Percentiles rank a stretch among this genome's conserved stretches.
These are phyloP conservation scores for Neopestalotiopsis sp. DNA, from an alignment of 2,329 filamentous ascomycete species.

Conservation along the genomic window DNA sequence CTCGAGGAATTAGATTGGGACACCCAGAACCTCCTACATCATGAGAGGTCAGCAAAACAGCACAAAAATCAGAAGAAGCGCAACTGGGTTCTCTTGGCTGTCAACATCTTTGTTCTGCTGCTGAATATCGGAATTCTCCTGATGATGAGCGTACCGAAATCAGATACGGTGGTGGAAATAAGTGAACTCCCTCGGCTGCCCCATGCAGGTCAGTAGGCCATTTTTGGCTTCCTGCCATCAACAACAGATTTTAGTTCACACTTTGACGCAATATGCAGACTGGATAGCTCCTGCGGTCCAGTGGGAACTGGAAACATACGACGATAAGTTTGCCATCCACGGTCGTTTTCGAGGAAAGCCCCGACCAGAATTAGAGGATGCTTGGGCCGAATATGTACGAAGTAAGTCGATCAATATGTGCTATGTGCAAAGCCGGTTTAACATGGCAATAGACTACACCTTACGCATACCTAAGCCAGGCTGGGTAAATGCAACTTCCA, in stretches of 20 bases:
- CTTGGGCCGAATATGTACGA: not conserved
- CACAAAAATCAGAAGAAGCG: not conserved
- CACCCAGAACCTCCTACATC: not conserved
- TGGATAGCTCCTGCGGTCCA: not conserved
- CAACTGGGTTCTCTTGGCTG: constrained; percentile 7
- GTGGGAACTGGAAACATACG: not conserved
- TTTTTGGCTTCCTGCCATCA: not conserved
- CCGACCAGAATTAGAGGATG: constrained; percentile 4
- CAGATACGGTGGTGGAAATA: not conserved
- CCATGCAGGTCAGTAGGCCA: not conserved
- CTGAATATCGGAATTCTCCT: constrained; percentile 5
- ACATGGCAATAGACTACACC: constrained; percentile 1
- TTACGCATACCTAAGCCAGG: not conserved
- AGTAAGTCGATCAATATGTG: not conserved
- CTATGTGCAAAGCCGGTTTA: not conserved
- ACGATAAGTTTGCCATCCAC: constrained; percentile 5
- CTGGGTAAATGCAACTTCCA: not conserved
- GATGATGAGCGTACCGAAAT: not conserved
- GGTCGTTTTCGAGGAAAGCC: constrained; percentile 1
- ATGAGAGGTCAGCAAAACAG: not conserved
- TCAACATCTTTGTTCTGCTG: not conserved
- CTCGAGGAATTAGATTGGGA: not conserved
- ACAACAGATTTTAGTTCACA: not conserved
- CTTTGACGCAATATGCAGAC: not conserved
- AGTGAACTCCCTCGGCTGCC: not conserved